A percentile compares a stretch with the other conserved stretches of the same genome.
These are phyloP conservation scores for Teunomyces atbi DNA, from an alignment of 805 yeast species.

Conservation along the genomic window DNA sequence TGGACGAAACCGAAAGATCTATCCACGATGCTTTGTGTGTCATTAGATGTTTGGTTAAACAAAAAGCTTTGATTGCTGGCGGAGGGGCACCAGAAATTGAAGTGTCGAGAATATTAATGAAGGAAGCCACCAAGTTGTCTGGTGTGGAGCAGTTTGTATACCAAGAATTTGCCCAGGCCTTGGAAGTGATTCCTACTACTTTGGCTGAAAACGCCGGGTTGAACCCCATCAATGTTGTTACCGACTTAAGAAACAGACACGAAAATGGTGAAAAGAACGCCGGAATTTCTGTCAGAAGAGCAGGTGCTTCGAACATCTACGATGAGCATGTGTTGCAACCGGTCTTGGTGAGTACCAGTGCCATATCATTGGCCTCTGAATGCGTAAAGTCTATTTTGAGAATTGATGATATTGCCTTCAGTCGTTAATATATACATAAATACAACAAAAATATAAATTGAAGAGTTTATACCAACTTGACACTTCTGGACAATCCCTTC, in stretches of 20 bases:
- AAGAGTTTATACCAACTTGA: slow-evolving; percentile 50
- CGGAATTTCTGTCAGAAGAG: slow-evolving; percentile 93
- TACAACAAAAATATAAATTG: neutral
- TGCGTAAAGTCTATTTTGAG: slow-evolving; percentile 93
- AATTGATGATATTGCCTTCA: slow-evolving; percentile 94
- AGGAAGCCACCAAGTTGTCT: slow-evolving; percentile 67
- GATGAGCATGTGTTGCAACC: slow-evolving; percentile 97
- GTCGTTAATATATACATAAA: slow-evolving; percentile 41
- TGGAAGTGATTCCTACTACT: slow-evolving; percentile 91
- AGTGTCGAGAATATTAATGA: slow-evolving; percentile 68
- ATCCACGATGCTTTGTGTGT: slow-evolving; percentile 97
- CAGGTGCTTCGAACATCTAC: slow-evolving; percentile 86
- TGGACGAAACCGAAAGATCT: slow-evolving; percentile 97
- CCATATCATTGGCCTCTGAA: slow-evolving; percentile 92
- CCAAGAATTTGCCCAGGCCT: slow-evolving; percentile 87
- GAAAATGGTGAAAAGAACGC: slow-evolving; percentile 88
- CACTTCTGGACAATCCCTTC: slow-evolving; percentile 87
- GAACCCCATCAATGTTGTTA: slow-evolving; percentile 86
- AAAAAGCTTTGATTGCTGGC: slow-evolving; percentile 90
- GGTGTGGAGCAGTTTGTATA: slow-evolving; percentile 91
- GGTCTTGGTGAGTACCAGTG: slow-evolving; percentile 89
- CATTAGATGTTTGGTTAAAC: slow-evolving; percentile 80
- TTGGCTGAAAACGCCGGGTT: slow-evolving; percentile 94
- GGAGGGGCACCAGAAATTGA: slow-evolving; percentile 99
- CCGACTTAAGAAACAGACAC: slow-evolving; percentile 88